Evolutionary conservation across 225 moss, liverwort and hornwort genomes (phyloP), one percentile per base, ranked within the genome.

Genomic region (Sphagnum tenellum): DNA sequence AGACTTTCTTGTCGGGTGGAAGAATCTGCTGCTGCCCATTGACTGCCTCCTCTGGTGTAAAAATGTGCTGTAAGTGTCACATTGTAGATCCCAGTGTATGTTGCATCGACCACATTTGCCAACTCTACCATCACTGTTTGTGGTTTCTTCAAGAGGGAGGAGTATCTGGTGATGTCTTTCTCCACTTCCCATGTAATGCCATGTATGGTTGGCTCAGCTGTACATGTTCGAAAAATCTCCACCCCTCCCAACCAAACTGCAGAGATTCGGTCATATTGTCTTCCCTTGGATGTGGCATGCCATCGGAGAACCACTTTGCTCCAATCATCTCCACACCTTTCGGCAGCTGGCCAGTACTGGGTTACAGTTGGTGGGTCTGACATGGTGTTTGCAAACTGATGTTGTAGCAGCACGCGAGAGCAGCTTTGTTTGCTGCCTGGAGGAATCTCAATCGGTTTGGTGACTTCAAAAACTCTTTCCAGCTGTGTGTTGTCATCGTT

Each of bases 171-270:
- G 51, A 98, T 86, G 71, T 98, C 98, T 67, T 98, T 98, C 74
- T 90, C 93, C 59, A 88, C 90, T 5, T 86, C 90, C 98, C 98
- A 98, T 3, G 84, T 61, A 12, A 93, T 87, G 5, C 98, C 98
- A 8, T 72, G 69, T 4, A 11, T n/a, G 0, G 87, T 89, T 7
- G 98, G 93, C 68, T 98, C 98, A 48, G 93, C 98, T 3, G 98
- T 93, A 70, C 93, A 93, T 9, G 87, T 98, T 56, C 98, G 80
- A 45, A 98, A 71, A 64, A 98, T 84, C 74, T 98, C 98, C 70
- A 98, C 98, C 8, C 89, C 93, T 51, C 89, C 89, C 12, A 98
- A 72, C 98, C 98, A 98, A 29, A 98, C 89, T 4, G 79, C 90
- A 57, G 90, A 81, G 72, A 98, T 90, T 29, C 98, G 80, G 63